These are phyloP conservation scores for Ogataea trehalophila DNA, from an alignment of 805 yeast species.

Conservation along the genomic window DNA sequence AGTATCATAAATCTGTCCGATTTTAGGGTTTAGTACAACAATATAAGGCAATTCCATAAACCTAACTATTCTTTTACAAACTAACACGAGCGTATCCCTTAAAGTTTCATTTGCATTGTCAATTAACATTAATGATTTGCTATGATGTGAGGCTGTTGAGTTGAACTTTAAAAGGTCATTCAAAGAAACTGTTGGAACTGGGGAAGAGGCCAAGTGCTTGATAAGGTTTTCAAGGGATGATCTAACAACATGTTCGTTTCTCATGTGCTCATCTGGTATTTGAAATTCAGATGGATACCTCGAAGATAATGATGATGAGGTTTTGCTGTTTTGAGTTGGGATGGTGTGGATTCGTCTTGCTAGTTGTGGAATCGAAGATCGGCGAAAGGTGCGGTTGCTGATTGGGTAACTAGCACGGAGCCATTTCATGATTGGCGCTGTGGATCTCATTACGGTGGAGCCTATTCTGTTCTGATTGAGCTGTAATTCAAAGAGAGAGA, in stretches of 20 bases:
- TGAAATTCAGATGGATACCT: conserved; percentile 2
- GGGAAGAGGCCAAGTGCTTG: conserved; percentile 47
- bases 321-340: too few species aligned
- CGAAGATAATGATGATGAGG: too few species aligned
- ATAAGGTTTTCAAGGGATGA: conserved; percentile 47
- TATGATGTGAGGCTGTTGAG: conserved; percentile 25
- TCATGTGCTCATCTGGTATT: conserved; percentile 7
- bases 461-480: too few species aligned
- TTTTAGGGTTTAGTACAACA: conserved; percentile 80
- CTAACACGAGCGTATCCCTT: conserved; percentile 50
- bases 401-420: not conserved
- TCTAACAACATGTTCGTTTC: conserved; percentile 14
- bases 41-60: conserved; percentile 77
- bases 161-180: conserved; percentile 45
- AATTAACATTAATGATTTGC: conserved; percentile 31
- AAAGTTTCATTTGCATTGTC: conserved; percentile 52
- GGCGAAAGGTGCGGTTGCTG: not conserved
- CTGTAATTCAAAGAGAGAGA: too few species aligned
- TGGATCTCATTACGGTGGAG: too few species aligned
- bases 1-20: conserved; percentile 68
- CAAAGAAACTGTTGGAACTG: conserved; percentile 50
- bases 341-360: too few species aligned
- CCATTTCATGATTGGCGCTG: too few species aligned
- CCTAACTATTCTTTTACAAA: conserved; percentile 67
- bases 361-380: too few species aligned